Conservation (phyloP, 2,329 filamentous ascomycete species). For the Microcyclospora tardicrescens region DNA sequence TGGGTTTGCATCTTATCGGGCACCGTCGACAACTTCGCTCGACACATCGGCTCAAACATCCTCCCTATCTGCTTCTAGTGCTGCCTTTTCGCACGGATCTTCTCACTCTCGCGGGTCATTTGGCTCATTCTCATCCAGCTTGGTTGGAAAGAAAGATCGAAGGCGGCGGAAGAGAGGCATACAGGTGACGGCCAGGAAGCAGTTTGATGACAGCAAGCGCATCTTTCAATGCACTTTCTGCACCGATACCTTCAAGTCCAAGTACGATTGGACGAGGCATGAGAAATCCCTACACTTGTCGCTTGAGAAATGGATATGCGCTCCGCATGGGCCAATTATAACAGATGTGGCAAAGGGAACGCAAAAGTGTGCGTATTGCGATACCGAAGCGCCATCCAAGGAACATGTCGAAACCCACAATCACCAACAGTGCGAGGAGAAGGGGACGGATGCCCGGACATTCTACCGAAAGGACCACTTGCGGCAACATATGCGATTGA, state of each 20-base stretch:
- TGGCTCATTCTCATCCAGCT: slow-evolving; percentile 34
- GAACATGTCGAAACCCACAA: slow-evolving; percentile 49
- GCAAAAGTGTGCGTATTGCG: slow-evolving; percentile 47
- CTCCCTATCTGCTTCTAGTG: slow-evolving; percentile 25
- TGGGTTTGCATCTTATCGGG: slow-evolving; percentile 37
- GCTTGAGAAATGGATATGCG: slow-evolving; percentile 53
- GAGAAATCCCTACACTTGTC: slow-evolving; percentile 51
- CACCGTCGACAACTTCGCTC: slow-evolving; percentile 41
- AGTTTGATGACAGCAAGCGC: slow-evolving; percentile 27
- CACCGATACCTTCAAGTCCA: slow-evolving; percentile 42
- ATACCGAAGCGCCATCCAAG: slow-evolving; percentile 37
- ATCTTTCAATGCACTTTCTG: slow-evolving; percentile 48
- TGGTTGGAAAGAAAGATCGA: slow-evolving; percentile 44
- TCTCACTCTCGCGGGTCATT: slow-evolving; percentile 44
- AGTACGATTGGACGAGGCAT: slow-evolving; percentile 51
- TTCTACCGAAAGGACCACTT: slow-evolving; percentile 53
- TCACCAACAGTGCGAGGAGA: slow-evolving; percentile 52
- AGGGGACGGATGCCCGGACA: slow-evolving; percentile 48
- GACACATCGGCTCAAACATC: slow-evolving; percentile 16
- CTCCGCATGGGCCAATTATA: slow-evolving; percentile 45
- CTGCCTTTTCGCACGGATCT: slow-evolving; percentile 44
- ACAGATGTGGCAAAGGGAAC: slow-evolving; percentile 43
- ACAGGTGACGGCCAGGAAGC: slow-evolving; percentile 10
- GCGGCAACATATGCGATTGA: slow-evolving; percentile 46
- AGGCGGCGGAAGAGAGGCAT: slow-evolving; percentile 34